These are phyloP conservation scores for Acanthamoeba triangularis DNA, from an alignment of 208 protist genomes.

Conservation along the genomic window DNA sequence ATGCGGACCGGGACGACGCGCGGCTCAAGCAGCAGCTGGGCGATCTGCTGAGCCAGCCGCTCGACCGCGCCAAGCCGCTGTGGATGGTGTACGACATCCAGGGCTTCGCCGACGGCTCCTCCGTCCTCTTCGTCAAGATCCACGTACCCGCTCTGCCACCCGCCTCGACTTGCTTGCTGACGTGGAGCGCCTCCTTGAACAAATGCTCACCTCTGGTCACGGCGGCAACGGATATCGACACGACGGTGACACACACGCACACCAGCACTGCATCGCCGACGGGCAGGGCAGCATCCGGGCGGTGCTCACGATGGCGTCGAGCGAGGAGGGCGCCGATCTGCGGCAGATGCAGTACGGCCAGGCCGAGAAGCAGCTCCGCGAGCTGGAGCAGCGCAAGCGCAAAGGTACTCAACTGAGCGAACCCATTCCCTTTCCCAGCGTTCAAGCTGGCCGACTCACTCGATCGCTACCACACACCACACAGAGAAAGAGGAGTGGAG, in stretches of 20 bases:
- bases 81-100: slow-evolving; percentile 44
- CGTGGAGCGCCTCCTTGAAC: too few species aligned
- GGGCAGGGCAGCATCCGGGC: slow-evolving; percentile 46
- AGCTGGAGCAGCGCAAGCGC: not conserved
- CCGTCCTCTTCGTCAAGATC: not conserved
- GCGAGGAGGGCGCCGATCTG: not conserved
- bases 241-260: too few species aligned
- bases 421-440: too few species aligned
- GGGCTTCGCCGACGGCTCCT: slow-evolving; percentile 37
- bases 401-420: too few species aligned
- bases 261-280: slow-evolving; percentile 31
- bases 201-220: too few species aligned
- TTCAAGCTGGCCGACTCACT: too few species aligned
- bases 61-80: slow-evolving; percentile 9
- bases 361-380: slow-evolving; percentile 34
- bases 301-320: not conserved
- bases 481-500: too few species aligned
- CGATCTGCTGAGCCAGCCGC: not conserved
- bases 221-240: too few species aligned
- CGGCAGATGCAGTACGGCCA: slow-evolving; percentile 37
- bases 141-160: not conserved
- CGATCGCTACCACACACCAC: not conserved
- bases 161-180: not conserved
- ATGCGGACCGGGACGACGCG: not conserved
- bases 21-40: not conserved